Base-by-base conservation (phyloP, 2,329 filamentous ascomycete genomes). In the Fusarium verticillioides region DNA sequence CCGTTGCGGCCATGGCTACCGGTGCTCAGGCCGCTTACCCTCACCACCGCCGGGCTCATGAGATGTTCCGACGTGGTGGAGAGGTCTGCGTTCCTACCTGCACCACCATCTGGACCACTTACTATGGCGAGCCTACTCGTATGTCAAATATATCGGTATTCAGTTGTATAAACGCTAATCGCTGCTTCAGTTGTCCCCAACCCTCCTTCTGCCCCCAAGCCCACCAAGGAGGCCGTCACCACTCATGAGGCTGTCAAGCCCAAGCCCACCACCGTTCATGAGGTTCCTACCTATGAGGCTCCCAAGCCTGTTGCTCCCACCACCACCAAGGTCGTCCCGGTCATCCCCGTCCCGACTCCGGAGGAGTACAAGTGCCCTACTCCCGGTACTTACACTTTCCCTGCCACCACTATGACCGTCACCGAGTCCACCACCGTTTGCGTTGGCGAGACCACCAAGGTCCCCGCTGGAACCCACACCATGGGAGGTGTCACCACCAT, bases 341-440 rank as follows among this genome's bases (percentile, higher is more conserved):
- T 87, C 64, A 82, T 84, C 57, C 81, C 84, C 32, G 83, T 89
- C 52, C 88, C 88, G 49, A 90, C 88, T 28, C 86, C 87, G 26
- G 81, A 86, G 74, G 81, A 85, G 57, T 83, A 87, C 82, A 83
- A 84, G 57, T 92, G 87, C 87, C 84, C 89, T 60, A 91, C 90
- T 50, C 89, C 92, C 37, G 93, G 93, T 82, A 89, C 88, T 71
- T 95, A 94, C 86, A 94, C 92, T 75, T 90, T 94, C 86, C 90
- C 91, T 75, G 91, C 92, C 67, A 92, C 88, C 75, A 95, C 92
- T 71, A 79, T 93, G 74, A 91, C 89, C 69, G 84, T 95, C 75
- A 90, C 87, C 71, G 85, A 90, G 81, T 88, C 88, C 68, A 92
- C 90, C 75, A 93, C 91, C 43, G 91, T 93, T 70, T 90, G 89